These are phyloP conservation scores for Omphalotus guepiniiformis DNA, from an alignment of 768 basidiomycete genomes.

Conservation along the genomic window DNA sequence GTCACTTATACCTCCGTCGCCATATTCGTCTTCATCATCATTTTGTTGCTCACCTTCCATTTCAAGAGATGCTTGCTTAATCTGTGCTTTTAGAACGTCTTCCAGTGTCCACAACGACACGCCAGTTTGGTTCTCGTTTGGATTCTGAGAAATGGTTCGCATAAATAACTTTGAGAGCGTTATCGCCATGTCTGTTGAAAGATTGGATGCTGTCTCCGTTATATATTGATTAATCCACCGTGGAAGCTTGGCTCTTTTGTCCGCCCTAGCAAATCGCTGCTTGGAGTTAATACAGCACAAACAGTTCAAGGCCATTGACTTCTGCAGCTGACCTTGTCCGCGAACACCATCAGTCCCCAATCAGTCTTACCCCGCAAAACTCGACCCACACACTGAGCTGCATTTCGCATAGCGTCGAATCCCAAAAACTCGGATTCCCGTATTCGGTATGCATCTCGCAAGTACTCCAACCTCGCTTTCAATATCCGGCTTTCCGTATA, in stretches of 20 bases:
- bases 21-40: slow-evolving; percentile 57
- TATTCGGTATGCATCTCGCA: slow-evolving; percentile 97
- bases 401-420: slow-evolving; percentile 99
- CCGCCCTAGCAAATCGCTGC: slow-evolving; percentile 87
- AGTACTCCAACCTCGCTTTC: slow-evolving; percentile 94
- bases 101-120: slow-evolving; percentile 93
- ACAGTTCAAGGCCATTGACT: not conserved
- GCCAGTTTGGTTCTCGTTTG: slow-evolving; percentile 93
- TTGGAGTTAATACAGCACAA: slow-evolving; percentile 4
- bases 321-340: slow-evolving; percentile 73
- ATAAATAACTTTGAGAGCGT: slow-evolving; percentile 95
- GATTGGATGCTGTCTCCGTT: slow-evolving; percentile 94
- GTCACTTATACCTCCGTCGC: slow-evolving; percentile 65
- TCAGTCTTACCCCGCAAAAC: slow-evolving; percentile 98
- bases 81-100: slow-evolving; percentile 83
- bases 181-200: slow-evolving; percentile 97
- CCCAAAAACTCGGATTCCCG: slow-evolving; percentile 98
- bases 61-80: slow-evolving; percentile 68
- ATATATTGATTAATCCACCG: slow-evolving; percentile 99
- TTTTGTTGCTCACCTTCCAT: slow-evolving; percentile 41
- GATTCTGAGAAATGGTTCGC: slow-evolving; percentile 97
- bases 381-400: slow-evolving; percentile 97
- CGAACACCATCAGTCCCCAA: slow-evolving; percentile 99
- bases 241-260: slow-evolving; percentile 93
- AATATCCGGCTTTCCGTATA: slow-evolving; percentile 98